phyloP scores from a whole-genome alignment of 176 grass and related monocot species.

The Carex cristatella region DNA sequence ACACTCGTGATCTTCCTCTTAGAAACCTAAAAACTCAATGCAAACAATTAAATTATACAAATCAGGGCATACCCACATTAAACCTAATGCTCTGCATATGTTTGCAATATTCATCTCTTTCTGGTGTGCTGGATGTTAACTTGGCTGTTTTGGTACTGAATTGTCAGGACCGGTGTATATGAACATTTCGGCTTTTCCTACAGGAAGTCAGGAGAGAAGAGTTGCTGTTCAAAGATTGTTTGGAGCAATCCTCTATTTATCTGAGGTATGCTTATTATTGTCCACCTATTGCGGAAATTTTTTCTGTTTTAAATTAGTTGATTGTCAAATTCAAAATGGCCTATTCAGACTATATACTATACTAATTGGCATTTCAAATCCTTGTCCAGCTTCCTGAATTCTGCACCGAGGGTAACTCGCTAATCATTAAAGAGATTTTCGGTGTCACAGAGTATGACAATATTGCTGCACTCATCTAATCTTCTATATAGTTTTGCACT shows the following conservation, averaged over 20 bases:
- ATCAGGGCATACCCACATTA: not conserved
- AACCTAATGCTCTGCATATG: not conserved
- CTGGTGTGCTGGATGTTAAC: not conserved
- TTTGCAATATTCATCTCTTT: not conserved
- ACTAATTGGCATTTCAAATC: slow-evolving; percentile 22
- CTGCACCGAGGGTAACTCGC: slow-evolving; percentile 63
- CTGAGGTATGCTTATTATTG: slow-evolving; percentile 46
- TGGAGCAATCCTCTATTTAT: slow-evolving; percentile 78
- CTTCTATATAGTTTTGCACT: slow-evolving; percentile 3
- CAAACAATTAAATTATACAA: not conserved
- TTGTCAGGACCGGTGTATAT: slow-evolving; percentile 79
- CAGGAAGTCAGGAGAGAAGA: slow-evolving; percentile 69
- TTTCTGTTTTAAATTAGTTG: not conserved
- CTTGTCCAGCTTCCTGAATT: slow-evolving; percentile 80
- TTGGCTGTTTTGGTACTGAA: not conserved
- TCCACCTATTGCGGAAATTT: not conserved
- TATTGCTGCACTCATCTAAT: slow-evolving; percentile 1
- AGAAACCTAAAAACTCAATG: not conserved
- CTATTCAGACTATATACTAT: not conserved
- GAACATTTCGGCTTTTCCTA: slow-evolving; percentile 72
- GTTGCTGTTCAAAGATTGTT: slow-evolving; percentile 77
- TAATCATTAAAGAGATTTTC: slow-evolving; percentile 92
- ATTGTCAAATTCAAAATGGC: not conserved
- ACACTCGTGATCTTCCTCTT: not conserved
- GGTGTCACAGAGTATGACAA: slow-evolving; percentile 86